Evolutionary conservation across 1,284 basidiomycete species (phyloP).

Genomic region (Inonotus obliquus): DNA sequence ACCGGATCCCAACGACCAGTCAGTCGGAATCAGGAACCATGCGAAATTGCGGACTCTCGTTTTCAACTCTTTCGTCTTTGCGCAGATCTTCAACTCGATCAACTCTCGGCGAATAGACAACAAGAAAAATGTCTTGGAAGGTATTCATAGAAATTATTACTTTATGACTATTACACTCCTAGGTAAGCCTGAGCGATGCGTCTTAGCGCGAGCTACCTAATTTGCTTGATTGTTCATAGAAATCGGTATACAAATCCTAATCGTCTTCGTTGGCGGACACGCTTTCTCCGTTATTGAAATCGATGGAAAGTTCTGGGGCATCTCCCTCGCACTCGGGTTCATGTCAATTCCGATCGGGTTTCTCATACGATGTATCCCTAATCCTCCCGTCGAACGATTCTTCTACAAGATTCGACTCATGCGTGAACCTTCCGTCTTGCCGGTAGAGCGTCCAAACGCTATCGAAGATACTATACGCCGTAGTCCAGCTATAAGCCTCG

Average conservation of each 20-base stretch:
- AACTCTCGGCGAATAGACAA: constrained; percentile 87
- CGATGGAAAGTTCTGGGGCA: constrained; percentile 85
- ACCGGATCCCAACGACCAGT: constrained; percentile 29
- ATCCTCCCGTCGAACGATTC: constrained; percentile 69
- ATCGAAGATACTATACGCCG: not conserved
- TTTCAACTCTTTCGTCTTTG: constrained; percentile 97
- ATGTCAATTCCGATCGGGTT: constrained; percentile 86
- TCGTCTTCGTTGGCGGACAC: constrained; percentile 87
- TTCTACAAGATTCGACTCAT: constrained; percentile 67
- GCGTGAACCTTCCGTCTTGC: constrained; percentile 64
- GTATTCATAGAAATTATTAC: constrained; percentile 76
- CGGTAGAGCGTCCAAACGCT: constrained; percentile 51
- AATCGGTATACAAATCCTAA: constrained; percentile 82
- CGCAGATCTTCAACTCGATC: constrained; percentile 92
- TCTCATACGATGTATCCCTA: constrained; percentile 79
- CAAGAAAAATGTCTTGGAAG: constrained; percentile 86
- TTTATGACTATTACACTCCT: constrained; percentile 86
- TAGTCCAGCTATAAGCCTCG: not conserved
- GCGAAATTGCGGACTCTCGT: constrained; percentile 78
- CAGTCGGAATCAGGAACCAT: constrained; percentile 35
- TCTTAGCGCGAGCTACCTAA: not conserved
- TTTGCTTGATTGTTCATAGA: constrained; percentile 41
- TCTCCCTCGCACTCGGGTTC: constrained; percentile 82
- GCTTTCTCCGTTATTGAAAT: constrained; percentile 89
- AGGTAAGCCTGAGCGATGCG: constrained; percentile 49